Base-by-base conservation (phyloP, 2,329 filamentous ascomycete genomes). In the Alternaria sp. region DNA sequence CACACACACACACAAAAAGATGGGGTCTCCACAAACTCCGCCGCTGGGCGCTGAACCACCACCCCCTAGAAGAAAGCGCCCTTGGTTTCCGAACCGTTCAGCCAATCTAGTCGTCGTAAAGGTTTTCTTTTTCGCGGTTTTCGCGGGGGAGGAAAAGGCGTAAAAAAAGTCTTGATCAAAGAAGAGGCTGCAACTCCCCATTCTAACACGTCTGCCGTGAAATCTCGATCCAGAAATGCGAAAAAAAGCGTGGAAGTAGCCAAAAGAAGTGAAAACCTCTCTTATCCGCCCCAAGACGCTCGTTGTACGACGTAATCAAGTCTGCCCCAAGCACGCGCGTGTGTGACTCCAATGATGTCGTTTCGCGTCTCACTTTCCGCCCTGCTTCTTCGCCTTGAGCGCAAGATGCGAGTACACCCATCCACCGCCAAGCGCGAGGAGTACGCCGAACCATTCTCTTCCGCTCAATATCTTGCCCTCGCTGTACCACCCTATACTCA, bases 401-500 rank as follows among this genome's bases (percentile, higher is more conserved):
- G 77, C 74, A 52, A 81, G 66, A 65, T 83, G 81, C 40, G 81
- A 82, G 74, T 84, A 84, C 19, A 83, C 74, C 70, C 81, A 83
- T 40, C 81, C 82, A 26, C 82, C 82, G 12, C 82, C 80, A 8
- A 84, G 70, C 30, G 82, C 82, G 26, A 83, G 67, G n/a, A 81
- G 57, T 11, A 84, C 82, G 60, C 82, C 82, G n/a, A 80, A 69
- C 61, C 77, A 73, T 63, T 84, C 82, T 46, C 75, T 74, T 11
- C 73, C 57, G 47, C 75, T 81, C 28, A 83, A 71, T 11, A 78
- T 69, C 65, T 81, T 80, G 58, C 80, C 80, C 67, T 83, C 81
- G 69, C 78, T 82, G 59, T 83, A 78, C 81, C 81, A 84, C 11
- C 82, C 82, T 66, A 82, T 81, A 21, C 78, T 80, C 62, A 83